Evolutionary conservation across 495 filamentous ascomycete species (phyloP), one percentile per base, ranked within the genome.

Genomic region (Cercophora scortea): DNA sequence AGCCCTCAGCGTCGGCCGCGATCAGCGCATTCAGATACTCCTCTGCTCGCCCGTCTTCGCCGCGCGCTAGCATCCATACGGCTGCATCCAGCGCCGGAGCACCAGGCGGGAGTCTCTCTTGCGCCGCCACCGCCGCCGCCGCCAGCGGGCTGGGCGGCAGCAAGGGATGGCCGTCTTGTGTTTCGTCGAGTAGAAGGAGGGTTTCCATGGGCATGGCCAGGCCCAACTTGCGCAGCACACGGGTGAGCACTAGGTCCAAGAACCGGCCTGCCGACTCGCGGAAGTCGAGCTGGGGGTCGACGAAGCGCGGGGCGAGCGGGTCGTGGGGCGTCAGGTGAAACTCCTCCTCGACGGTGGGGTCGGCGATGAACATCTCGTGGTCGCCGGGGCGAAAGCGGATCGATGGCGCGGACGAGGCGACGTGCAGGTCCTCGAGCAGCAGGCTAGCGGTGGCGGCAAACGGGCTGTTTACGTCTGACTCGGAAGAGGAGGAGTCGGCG

Each of bases 231-330:
- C 25, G n/a, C 9, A 49, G 40, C 35, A 55, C 55, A 32, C 45
- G 38, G 17, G 35, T 49, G 9, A 59, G 52, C 33, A 59, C 53
- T 8, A 39, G 50, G 4, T 15, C 45, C 13, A 59, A 34, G 25
- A 59, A 59, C 25, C 49, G 42, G 13, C 42, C 48, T 13, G 56
- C 45, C 34, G 56, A 55, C 16, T 52, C 34, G 15, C 35, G 12
- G 17, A 54, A 58, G 16, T 47, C 51, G 10, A 38, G 38, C 4
- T 40, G 47, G 36, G 36, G 40, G 33, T 41, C 53, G 3, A 32
- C 32, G 32, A 52, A 44, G 8, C 8, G 50, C 18, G 39, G 48
- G 4, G 34, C 11, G 15, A 40, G 39, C 18, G 8, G 13, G 49
- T 48, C 34, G 15, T 17, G 15, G 25, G 25, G 25, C 25, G 25